Evolutionary conservation across 352 stramenopile genomes (phyloP).

Genomic region (Phytopythium oedochilum): DNA sequence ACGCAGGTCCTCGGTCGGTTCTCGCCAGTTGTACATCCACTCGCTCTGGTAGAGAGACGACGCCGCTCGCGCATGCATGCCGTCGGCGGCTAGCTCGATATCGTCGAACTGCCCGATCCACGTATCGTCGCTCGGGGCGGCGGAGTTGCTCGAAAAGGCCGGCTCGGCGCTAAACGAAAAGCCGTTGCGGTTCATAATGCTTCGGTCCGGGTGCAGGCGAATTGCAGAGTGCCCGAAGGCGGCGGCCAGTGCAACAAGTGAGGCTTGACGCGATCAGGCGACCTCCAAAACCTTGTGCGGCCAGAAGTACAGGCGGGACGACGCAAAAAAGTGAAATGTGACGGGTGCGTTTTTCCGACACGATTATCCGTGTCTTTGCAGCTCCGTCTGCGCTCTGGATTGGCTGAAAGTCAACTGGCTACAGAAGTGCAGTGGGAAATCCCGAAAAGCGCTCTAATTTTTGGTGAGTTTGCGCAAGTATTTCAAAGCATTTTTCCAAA

Average conservation of each 20-base stretch:
- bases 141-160: neutral
- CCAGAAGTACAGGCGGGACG: no score
- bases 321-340: no score
- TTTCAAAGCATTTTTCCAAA: no score
- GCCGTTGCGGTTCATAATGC: neutral
- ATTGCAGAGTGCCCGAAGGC: neutral
- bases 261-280: no score
- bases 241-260: no score
- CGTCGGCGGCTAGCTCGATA: neutral
- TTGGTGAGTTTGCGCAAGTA: no score
- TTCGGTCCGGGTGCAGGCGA: neutral
- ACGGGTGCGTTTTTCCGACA: neutral
- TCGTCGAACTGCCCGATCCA: conserved; percentile 4
- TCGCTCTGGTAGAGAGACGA: neutral
- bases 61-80: neutral
- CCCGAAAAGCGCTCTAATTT: no score
- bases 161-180: neutral
- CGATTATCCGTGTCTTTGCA: neutral
- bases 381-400: neutral
- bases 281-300: no score
- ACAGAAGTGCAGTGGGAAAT: no score
- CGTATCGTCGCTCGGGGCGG: neutral
- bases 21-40: conserved; percentile 16
- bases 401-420: neutral
- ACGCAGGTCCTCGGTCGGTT: conserved; percentile 22